phyloP scores from a whole-genome alignment of 768 basidiomycete genomes.

The Hypholoma fasciculare region DNA sequence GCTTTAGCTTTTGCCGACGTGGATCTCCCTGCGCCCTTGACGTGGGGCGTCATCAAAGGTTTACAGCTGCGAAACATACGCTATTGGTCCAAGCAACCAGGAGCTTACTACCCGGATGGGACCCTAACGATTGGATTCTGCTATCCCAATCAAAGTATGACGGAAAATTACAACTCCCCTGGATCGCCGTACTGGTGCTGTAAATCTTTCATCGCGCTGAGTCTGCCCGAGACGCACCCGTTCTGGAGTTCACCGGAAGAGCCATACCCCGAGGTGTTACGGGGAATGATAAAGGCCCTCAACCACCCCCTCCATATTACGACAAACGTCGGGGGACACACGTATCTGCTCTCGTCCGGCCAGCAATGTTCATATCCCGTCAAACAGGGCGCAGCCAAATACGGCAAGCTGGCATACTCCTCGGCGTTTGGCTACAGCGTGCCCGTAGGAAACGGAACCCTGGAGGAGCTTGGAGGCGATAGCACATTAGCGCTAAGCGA shows the following conservation, averaged over 20 bases:
- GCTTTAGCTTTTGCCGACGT: conserved; percentile 73
- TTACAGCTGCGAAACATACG: conserved; percentile 71
- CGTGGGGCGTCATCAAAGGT: conserved; percentile 76
- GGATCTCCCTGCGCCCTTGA: conserved; percentile 65
- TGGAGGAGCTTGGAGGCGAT: conserved; percentile 74
- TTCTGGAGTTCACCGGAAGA: conserved; percentile 75
- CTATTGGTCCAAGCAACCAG: conserved; percentile 67
- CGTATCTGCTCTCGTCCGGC: conserved; percentile 72
- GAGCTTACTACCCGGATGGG: conserved; percentile 61
- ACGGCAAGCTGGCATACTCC: conserved; percentile 77
- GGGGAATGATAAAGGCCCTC: conserved; percentile 49
- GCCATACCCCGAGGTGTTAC: conserved; percentile 52
- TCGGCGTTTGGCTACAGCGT: conserved; percentile 80
- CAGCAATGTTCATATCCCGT: conserved; percentile 81
- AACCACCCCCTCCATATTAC: conserved; percentile 69
- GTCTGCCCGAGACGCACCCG: conserved; percentile 64
- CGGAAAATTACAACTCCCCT: conserved; percentile 78
- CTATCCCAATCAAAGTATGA: conserved; percentile 75
- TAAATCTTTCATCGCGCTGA: conserved; percentile 70
- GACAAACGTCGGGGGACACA: conserved; percentile 61
- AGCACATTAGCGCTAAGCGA: conserved; percentile 71
- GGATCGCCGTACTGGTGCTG: conserved; percentile 84
- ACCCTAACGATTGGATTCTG: conserved; percentile 71
- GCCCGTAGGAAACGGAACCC: conserved; percentile 62
- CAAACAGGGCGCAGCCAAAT: conserved; percentile 77